Evolutionary conservation across 257 asterid species (phyloP), one percentile per base, ranked within the genome.

Genomic region (Solanum clarkiae): DNA sequence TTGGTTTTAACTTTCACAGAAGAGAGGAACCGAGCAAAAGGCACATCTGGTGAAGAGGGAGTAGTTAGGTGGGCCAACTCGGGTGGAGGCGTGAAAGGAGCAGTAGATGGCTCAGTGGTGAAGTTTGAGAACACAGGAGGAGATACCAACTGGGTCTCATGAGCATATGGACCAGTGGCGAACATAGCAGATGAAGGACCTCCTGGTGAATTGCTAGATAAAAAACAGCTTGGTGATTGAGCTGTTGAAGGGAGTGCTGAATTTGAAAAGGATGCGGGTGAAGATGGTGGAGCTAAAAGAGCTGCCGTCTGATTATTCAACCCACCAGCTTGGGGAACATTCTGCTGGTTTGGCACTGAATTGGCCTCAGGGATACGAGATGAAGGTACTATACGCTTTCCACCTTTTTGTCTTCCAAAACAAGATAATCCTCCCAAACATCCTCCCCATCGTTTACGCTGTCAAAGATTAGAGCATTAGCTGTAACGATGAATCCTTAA

Each of bases 31-130:
- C 83, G 95, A 42, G 98, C 97, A 12, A 88, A 94, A 77, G 98
- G 98, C 86, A 95, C 98, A 13, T 95, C 98, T 0, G 98, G 98
- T 36, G 98, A 95, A 86, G 97, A 95, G n/a, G 98, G 98, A 22
- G 98, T 93, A 49, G 98, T 95, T 55, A 95, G 83, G 81, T 93
- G 98, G 32, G 98, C 97, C 81, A 92, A 84, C 87, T 95, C 98
- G 0, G 97, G 97, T 11, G 98, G 98, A 74, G 98, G 98, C 16
- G 98, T 95, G 81, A 92, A 82, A 53, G 98, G 95, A 85, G 98
- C 98, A 22, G 98, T 95, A 10, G 98, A 95, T 65, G 98, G 98
- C 89, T 95, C 97, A 3, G 98, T 95, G 84, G 98, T 93, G 90
- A 90, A 93, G 86, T 96, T 95, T 1, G 98, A 95, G 86, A 93